Conservation (phyloP, 2,329 filamentous ascomycete species). For the Fusarium palustre region DNA sequence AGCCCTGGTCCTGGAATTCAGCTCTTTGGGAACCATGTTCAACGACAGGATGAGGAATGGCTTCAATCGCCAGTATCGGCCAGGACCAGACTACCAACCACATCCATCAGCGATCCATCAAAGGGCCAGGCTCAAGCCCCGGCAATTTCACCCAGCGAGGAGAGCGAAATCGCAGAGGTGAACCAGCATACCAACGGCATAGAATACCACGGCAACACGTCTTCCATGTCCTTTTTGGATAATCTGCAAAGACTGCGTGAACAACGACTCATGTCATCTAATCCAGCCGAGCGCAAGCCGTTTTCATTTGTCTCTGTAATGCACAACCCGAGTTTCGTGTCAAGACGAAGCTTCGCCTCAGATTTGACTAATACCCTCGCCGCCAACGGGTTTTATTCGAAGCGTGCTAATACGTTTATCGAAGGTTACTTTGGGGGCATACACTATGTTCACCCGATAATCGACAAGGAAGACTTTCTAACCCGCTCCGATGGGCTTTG, state of each 20-base stretch:
- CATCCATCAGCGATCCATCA: not conserved
- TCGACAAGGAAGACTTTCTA: constrained; percentile 10
- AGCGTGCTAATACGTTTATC: constrained; percentile 12
- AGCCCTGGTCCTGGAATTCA: not conserved
- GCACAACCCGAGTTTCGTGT: constrained; percentile 7
- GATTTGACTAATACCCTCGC: constrained; percentile 1
- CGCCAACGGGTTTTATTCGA: constrained; percentile 8
- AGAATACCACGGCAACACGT: constrained; percentile 11
- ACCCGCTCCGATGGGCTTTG: not conserved
- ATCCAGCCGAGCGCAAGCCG: not conserved
- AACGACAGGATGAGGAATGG: not conserved
- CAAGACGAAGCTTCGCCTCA: not conserved
- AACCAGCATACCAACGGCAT: constrained; percentile 14
- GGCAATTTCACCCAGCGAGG: constrained; percentile 1
- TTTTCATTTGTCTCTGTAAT: constrained; percentile 8
- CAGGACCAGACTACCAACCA: not conserved
- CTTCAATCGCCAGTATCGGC: not conserved
- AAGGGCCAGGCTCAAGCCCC: not conserved
- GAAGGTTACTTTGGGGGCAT: constrained; percentile 4
- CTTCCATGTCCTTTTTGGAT: constrained; percentile 10
- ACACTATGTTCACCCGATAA: constrained; percentile 13
- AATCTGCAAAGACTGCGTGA: constrained; percentile 3
- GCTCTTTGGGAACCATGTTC: not conserved
- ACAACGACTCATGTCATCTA: not conserved
- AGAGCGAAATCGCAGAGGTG: constrained; percentile 13